These are phyloP conservation scores for Colletotrichum sidae DNA, from an alignment of 2,329 filamentous ascomycete genomes.

Conservation along the genomic window DNA sequence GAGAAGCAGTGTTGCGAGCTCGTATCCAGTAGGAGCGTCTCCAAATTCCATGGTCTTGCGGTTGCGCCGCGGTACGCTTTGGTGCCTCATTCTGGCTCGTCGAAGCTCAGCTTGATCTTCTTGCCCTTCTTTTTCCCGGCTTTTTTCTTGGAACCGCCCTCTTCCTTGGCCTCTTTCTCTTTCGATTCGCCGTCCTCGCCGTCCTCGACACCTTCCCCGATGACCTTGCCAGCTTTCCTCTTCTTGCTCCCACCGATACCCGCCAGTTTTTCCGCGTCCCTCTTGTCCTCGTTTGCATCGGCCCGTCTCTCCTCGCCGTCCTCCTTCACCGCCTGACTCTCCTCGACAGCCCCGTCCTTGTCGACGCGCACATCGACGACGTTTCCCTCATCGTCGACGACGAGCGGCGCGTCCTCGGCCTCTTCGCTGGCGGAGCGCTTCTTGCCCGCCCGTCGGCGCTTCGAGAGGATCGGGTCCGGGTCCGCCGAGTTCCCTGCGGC, in stretches of 20 bases:
- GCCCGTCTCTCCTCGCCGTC: slow-evolving; percentile 43
- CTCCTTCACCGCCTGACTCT: slow-evolving; percentile 42
- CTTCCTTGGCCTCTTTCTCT: neutral
- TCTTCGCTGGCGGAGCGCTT: slow-evolving; percentile 73
- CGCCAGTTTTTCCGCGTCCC: slow-evolving; percentile 50
- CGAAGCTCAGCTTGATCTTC: slow-evolving; percentile 76
- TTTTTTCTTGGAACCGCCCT: slow-evolving; percentile 41
- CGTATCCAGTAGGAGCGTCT: neutral
- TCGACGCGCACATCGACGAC: slow-evolving; percentile 64
- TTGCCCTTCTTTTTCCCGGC: slow-evolving; percentile 61
- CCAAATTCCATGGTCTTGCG: slow-evolving; percentile 5
- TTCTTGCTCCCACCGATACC: slow-evolving; percentile 62
- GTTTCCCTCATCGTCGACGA: slow-evolving; percentile 79
- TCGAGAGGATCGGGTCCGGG: slow-evolving; percentile 64
- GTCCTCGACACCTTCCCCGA: slow-evolving; percentile 52
- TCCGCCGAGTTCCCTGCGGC: slow-evolving; percentile 59
- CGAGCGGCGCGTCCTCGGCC: slow-evolving; percentile 80
- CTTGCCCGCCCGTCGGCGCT: slow-evolving; percentile 61
- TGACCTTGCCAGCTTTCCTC: slow-evolving; percentile 64
- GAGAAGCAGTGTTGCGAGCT: neutral
- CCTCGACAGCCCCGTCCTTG: slow-evolving; percentile 56
- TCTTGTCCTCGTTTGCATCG: slow-evolving; percentile 39
- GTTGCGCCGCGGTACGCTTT: neutral
- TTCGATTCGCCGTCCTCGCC: slow-evolving; percentile 14
- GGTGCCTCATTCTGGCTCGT: slow-evolving; percentile 40